phyloP scores from a whole-genome alignment of 768 basidiomycete species.

The Amanita exitialis region DNA sequence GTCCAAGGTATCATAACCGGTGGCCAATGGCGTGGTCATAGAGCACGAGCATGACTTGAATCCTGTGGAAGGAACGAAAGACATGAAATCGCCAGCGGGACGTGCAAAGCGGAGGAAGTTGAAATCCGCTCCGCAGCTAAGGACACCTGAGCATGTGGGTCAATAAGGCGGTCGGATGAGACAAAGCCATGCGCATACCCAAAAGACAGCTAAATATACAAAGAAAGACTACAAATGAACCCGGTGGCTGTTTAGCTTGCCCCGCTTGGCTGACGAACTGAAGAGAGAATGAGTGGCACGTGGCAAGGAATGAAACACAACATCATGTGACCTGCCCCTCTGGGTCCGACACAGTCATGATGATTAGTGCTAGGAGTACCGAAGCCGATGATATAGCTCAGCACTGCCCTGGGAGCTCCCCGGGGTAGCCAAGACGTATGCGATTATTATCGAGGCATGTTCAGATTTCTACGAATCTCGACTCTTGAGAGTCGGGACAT shows the following conservation, averaged over 20 bases:
- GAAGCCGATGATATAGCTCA: too few species aligned
- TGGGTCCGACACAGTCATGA: not conserved
- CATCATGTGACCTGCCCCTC: not conserved
- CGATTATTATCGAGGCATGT: too few species aligned
- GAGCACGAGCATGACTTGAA: not conserved
- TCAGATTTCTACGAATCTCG: too few species aligned
- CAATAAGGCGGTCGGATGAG: not conserved
- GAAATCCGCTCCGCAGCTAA: not conserved
- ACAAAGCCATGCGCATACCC: not conserved
- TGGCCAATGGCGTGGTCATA: not conserved
- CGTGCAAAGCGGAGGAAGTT: not conserved
- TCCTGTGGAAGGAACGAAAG: not conserved
- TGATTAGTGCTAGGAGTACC: too few species aligned
- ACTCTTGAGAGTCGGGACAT: too few species aligned
- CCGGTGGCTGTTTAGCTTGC: not conserved
- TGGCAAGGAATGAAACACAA: not conserved
- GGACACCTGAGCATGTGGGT: not conserved
- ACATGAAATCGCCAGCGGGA: slow-evolving; percentile 1
- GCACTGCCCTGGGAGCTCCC: too few species aligned
- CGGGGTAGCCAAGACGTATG: too few species aligned
- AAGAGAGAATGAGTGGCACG: not conserved
- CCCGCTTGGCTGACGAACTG: not conserved
- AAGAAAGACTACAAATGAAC: not conserved
- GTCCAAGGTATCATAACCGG: not conserved
- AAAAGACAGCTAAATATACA: not conserved